Conservation (phyloP, 345 rosid species). For the Linum tenue region DNA sequence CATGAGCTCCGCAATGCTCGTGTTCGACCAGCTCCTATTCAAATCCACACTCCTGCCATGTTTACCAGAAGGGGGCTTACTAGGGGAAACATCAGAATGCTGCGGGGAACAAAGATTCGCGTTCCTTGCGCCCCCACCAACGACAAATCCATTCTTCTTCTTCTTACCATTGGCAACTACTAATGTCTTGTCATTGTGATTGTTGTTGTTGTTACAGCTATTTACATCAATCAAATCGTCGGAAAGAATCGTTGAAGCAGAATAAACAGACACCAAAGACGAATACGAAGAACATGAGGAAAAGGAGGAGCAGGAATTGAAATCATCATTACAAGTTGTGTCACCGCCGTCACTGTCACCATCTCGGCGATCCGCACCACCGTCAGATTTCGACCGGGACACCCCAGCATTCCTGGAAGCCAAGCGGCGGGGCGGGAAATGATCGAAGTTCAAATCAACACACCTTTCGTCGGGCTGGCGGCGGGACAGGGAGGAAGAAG, state of each 20-base stretch:
- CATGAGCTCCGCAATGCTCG: slow-evolving; percentile 14
- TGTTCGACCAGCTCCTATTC: slow-evolving; percentile 19
- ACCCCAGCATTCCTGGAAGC: slow-evolving; percentile 3
- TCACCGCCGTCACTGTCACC: background rate
- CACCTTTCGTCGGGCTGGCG: background rate
- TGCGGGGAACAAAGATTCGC: slow-evolving; percentile 14
- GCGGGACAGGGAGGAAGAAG: background rate
- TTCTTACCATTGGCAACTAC: background rate
- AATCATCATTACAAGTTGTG: background rate
- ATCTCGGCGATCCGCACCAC: background rate
- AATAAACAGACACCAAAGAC: background rate
- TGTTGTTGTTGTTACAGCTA: background rate
- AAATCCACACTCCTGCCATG: slow-evolving; percentile 20
- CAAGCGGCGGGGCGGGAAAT: slow-evolving; percentile 18
- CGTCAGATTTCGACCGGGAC: slow-evolving; percentile 47
- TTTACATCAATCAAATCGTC: background rate
- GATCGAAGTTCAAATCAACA: slow-evolving; percentile 21
- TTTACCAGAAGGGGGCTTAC: slow-evolving; percentile 28
- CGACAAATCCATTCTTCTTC: background rate
- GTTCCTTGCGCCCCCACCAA: background rate
- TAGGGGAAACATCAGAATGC: slow-evolving; percentile 16
- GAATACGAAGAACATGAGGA: background rate
- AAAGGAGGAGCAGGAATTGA: background rate
- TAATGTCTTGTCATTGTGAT: background rate
- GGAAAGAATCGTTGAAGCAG: background rate